Evolutionary conservation across 139 green algal species (phyloP).

Genomic region (Coccomyxa sp.): DNA sequence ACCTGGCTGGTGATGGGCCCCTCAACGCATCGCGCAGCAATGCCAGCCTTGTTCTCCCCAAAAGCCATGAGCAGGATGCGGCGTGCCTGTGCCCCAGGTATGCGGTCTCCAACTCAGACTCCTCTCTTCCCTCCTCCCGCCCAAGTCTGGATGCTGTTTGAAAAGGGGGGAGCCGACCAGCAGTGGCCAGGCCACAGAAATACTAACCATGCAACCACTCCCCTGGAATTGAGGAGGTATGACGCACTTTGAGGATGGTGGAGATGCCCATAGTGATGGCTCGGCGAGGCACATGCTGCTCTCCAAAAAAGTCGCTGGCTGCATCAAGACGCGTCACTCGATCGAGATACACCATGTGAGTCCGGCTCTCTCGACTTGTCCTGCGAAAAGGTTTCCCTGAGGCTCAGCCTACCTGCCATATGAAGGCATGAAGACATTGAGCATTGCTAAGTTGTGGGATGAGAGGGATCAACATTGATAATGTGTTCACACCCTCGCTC

Average conservation of each 20-base stretch:
- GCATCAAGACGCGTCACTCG: conserved; percentile 15
- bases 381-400: background rate
- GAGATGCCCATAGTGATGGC: conserved; percentile 27
- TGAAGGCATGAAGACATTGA: background rate
- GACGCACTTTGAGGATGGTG: conserved; percentile 17
- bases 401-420: background rate
- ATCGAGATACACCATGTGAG: conserved; percentile 12
- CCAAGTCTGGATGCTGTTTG: no score
- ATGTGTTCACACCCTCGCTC: conserved; percentile 1
- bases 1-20: conserved; percentile 4
- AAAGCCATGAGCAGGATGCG: conserved; percentile 16
- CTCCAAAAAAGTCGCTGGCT: conserved; percentile 23
- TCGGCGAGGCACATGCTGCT: conserved; percentile 14
- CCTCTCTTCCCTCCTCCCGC: no score
- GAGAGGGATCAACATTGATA: background rate
- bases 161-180: no score
- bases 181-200: no score
- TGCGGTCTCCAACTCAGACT: no score
- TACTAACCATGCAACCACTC: no score
- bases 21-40: conserved; percentile 7
- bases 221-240: no score
- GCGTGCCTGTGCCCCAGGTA: background rate
- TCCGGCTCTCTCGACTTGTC: background rate
- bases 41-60: conserved; percentile 19
- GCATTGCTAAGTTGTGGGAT: background rate